Conservation (phyloP, 192 early-diverging fungal genomes). For the Rhizophagus clarus region DNA sequence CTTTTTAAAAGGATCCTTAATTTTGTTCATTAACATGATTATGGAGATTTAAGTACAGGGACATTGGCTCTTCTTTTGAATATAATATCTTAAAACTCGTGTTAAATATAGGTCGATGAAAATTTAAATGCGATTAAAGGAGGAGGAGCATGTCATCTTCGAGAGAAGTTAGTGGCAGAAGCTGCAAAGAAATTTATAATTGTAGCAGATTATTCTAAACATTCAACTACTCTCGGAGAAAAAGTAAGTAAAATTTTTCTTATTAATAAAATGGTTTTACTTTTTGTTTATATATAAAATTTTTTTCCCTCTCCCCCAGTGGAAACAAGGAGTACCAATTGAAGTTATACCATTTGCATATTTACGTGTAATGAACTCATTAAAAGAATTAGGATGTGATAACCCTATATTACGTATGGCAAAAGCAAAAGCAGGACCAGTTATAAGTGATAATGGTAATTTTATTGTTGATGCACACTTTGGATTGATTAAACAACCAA, state of each 20-base stretch:
- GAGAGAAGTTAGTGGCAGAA: conserved; percentile 91
- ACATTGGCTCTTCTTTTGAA: not conserved
- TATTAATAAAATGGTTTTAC: not conserved
- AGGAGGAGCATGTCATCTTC: conserved; percentile 91
- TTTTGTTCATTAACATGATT: not conserved
- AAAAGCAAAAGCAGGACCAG: conserved; percentile 86
- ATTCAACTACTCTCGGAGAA: conserved; percentile 72
- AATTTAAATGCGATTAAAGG: conserved; percentile 94
- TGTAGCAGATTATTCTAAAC: conserved; percentile 90
- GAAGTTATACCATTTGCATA: conserved; percentile 89
- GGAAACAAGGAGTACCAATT: conserved; percentile 88
- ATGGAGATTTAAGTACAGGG: not conserved
- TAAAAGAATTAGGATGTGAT: conserved; percentile 46
- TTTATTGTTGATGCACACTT: conserved; percentile 88
- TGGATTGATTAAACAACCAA: conserved; percentile 71
- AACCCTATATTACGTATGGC: conserved; percentile 81
- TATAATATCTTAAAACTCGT: not conserved
- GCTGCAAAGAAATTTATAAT: conserved; percentile 82
- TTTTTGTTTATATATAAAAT: not conserved
- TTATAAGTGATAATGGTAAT: conserved; percentile 93
- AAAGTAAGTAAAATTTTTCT: conserved; percentile 44
- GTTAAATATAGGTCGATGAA: conserved; percentile 64
- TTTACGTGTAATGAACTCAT: conserved; percentile 59
- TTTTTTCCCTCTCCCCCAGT: conserved; percentile 50
- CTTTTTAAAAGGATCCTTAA: not conserved